These are phyloP conservation scores for Mycena kentingensis DNA, from an alignment of 768 basidiomycete genomes.

Conservation along the genomic window DNA sequence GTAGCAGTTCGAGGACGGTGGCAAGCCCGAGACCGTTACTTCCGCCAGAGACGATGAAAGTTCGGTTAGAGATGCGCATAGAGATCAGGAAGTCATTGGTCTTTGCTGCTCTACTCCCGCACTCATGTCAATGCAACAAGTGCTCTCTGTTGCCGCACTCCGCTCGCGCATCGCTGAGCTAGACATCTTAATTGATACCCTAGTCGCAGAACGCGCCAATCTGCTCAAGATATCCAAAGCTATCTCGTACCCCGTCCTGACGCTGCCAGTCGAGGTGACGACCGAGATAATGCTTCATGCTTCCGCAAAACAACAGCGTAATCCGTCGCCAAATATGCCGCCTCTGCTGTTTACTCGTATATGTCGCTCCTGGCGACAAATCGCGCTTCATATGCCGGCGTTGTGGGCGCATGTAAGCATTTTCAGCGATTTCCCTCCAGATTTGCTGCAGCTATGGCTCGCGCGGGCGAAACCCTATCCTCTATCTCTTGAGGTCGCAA, in stretches of 20 bases:
- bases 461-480: neutral
- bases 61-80: too few species aligned
- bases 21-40: too few species aligned
- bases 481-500: neutral
- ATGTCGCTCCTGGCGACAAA: neutral
- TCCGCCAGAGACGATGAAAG: too few species aligned
- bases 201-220: neutral
- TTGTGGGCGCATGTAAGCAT: neutral
- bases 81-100: too few species aligned
- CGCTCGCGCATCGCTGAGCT: neutral
- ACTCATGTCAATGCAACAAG: too few species aligned
- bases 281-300: neutral
- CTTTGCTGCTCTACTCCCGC: neutral
- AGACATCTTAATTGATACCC: neutral
- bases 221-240: neutral
- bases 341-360: constrained; percentile 1
- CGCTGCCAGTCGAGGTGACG: neutral
- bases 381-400: neutral
- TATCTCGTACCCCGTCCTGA: neutral
- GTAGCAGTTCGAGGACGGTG: too few species aligned
- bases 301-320: neutral
- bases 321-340: neutral
- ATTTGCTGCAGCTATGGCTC: neutral
- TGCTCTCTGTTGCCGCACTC: neutral
- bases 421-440: neutral